phyloP scores from a whole-genome alignment of 352 stramenopile species.

The Globisporangium parvum region DNA sequence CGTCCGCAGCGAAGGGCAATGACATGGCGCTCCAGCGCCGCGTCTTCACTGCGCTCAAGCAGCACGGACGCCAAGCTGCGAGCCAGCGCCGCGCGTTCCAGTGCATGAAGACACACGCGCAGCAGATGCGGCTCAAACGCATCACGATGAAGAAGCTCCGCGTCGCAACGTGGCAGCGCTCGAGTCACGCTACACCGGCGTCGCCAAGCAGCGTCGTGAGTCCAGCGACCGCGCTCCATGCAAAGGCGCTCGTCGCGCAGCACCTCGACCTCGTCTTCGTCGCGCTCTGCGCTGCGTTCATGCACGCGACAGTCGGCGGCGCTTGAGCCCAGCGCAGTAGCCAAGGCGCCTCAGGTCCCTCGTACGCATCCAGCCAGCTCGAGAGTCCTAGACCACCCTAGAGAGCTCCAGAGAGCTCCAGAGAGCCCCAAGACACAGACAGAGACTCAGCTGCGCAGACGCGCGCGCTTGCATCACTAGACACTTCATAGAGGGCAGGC shows the following conservation, averaged over 20 bases:
- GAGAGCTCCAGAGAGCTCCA: not conserved
- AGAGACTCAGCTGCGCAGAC: too few species aligned
- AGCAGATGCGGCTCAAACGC: constrained; percentile 24
- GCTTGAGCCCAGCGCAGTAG: not conserved
- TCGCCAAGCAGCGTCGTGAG: not conserved
- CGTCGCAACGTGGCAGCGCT: not conserved
- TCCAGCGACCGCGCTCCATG: not conserved
- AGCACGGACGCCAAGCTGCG: constrained; percentile 3
- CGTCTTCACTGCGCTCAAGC: constrained; percentile 16
- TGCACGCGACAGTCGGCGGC: constrained; percentile 3
- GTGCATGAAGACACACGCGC: constrained; percentile 8
- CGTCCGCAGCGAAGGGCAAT: not conserved
- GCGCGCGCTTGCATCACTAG: too few species aligned
- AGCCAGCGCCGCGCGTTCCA: constrained; percentile 46
- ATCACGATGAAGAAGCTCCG: constrained; percentile 2
- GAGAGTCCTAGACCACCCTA: too few species aligned
- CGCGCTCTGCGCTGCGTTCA: constrained; percentile 6
- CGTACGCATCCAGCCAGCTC: not conserved
- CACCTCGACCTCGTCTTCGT: constrained; percentile 21
- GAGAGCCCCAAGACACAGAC: too few species aligned
- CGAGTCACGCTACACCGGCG: constrained; percentile 1
- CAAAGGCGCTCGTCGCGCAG: constrained; percentile 10
- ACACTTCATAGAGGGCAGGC: too few species aligned
- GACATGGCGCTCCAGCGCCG: constrained; percentile 22
- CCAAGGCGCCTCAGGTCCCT: not conserved